Evolutionary conservation across 1,139 yeast genomes (phyloP), one percentile per base, ranked within the genome.

Genomic region (Lodderomyces margitis): DNA sequence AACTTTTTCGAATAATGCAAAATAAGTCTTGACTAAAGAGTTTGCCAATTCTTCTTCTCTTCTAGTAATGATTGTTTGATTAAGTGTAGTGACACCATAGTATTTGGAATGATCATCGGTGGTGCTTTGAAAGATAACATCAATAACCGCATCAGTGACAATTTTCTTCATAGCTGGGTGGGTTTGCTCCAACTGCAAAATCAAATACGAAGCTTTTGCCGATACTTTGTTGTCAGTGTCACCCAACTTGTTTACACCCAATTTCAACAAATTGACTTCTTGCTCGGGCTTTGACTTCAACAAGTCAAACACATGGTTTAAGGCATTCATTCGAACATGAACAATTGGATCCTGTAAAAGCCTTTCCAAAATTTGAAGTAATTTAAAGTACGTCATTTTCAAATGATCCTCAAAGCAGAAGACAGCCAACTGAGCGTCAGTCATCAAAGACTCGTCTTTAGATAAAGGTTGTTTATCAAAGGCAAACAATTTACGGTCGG

Each of bases 111-210:
- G 95, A 61, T 88, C 86, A 47, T 88, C 97, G 40, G 80, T 80
- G 38, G 83, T 77, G 21, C 42, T 45, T 55, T 89, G 81, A 66
- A 88, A 83, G 34, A 89, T 71, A 37, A 85, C 75, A 59, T 92
- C 98, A 38, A 87, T 78, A 28, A 92, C 84, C 1, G 94, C 73
- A 50, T 87, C 88, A 36, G 84, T 78, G 34, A 94, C 71, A 46
- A 92, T 78, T 40, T 78, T 69, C 60, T 89, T 91, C 98, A 92
- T 92, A 39, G 95, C 95, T 16, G 99, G 99, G 62, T 92, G 99
- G 3, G 83, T 86, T 61, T 88, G 95, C 61, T 91, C 87, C 39
- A 91, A 68, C 54, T 86, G 84, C 48, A 91, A 73, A 38, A 92
- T 69, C 52, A 84, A 81, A 61, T 81, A 87, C 2, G 97, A 89